These are phyloP conservation scores for Triticum turgidum DNA, from an alignment of 176 grass and related monocot species.

Conservation along the genomic window DNA sequence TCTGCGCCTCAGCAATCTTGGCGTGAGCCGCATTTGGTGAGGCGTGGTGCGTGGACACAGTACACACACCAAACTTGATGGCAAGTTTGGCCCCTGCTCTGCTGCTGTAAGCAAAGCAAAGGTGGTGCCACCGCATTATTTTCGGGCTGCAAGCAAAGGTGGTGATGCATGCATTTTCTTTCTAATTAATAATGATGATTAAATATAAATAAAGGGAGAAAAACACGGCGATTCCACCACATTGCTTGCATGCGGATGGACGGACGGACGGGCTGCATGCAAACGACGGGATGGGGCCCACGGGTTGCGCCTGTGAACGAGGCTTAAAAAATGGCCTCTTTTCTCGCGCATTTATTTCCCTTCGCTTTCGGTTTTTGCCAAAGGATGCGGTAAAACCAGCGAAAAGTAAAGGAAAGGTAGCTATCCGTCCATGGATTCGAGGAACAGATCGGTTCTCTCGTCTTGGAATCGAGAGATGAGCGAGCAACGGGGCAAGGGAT, in stretches of 20 bases:
- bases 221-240: conserved; percentile 34
- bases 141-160: conserved; percentile 22
- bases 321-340: conserved; percentile 12
- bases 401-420: conserved; percentile 16
- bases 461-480: not conserved
- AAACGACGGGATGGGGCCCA: conserved; percentile 31
- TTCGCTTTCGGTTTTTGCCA: conserved; percentile 36
- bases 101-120: conserved; percentile 35
- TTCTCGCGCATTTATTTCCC: conserved; percentile 47
- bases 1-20: conserved; percentile 29
- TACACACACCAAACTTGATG: conserved; percentile 42
- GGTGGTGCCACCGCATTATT: not conserved
- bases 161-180: conserved; percentile 40
- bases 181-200: not conserved
- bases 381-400: conserved; percentile 41
- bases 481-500: not conserved
- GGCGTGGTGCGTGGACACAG: conserved; percentile 10
- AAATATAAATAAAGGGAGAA: conserved; percentile 12
- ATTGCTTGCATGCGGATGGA: conserved; percentile 46
- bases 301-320: not conserved
- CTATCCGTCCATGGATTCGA: conserved; percentile 40
- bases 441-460: conserved; percentile 26
- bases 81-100: conserved; percentile 13
- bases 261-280: conserved; percentile 37
- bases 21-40: conserved; percentile 46